Evolutionary conservation across 2,329 filamentous ascomycete species (phyloP).

Genomic region (Neocatenulostroma microsporum): DNA sequence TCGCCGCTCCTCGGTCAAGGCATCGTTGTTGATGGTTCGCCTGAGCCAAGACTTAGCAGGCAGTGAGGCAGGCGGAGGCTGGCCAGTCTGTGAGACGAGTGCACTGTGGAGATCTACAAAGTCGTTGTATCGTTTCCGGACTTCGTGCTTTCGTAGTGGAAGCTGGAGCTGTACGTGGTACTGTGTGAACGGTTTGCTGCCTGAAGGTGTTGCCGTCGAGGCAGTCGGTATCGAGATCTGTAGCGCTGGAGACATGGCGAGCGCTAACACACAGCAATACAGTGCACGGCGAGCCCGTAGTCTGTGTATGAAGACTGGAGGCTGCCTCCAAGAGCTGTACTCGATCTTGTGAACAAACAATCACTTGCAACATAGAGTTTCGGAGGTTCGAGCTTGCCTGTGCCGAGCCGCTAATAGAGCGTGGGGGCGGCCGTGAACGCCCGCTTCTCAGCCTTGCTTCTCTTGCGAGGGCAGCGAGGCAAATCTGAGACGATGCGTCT

Average conservation of each 20-base stretch:
- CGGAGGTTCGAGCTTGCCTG: too few relatives aligned
- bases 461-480: too few relatives aligned
- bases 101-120: slow-evolving; percentile 60
- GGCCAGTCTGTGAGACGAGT: slow-evolving; percentile 53
- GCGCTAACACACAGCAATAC: background rate
- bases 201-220: slow-evolving; percentile 41
- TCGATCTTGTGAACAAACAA: too few relatives aligned
- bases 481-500: too few relatives aligned
- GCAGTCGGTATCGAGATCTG: slow-evolving; percentile 41
- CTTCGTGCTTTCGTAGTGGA: slow-evolving; percentile 65
- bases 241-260: slow-evolving; percentile 37
- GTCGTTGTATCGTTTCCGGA: slow-evolving; percentile 77
- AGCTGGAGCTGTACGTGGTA: slow-evolving; percentile 74
- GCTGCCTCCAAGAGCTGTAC: too few relatives aligned
- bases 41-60: slow-evolving; percentile 72
- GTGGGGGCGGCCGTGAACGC: too few relatives aligned
- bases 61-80: slow-evolving; percentile 58
- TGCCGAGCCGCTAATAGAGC: too few relatives aligned
- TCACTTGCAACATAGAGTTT: too few relatives aligned
- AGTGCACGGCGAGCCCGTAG: background rate
- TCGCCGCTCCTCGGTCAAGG: slow-evolving; percentile 64
- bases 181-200: slow-evolving; percentile 62
- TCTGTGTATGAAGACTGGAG: too few relatives aligned
- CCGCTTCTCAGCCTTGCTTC: too few relatives aligned
- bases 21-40: slow-evolving; percentile 60